These are phyloP conservation scores for Trametes cubensis DNA, from an alignment of 768 basidiomycete genomes.

Conservation along the genomic window DNA sequence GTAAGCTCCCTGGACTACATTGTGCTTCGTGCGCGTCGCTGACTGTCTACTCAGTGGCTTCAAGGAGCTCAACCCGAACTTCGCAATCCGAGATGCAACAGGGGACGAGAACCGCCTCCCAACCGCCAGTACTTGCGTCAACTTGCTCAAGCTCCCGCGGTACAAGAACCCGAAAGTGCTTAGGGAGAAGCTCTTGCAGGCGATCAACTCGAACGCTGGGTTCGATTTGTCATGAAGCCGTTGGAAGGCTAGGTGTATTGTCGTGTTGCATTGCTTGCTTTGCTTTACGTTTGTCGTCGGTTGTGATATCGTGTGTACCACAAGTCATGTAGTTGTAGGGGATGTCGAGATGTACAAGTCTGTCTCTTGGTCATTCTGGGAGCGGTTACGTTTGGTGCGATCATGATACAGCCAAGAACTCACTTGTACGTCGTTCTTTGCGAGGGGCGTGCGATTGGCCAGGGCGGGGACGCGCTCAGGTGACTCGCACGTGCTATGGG, in stretches of 20 bases:
- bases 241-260: neutral
- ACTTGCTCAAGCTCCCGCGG: constrained; percentile 85
- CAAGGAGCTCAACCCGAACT: constrained; percentile 84
- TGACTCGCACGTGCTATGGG: too few relatives aligned
- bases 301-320: neutral
- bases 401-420: too few relatives aligned
- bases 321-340: neutral
- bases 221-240: constrained; percentile 92
- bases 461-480: too few relatives aligned
- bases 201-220: constrained; percentile 85
- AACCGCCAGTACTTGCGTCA: constrained; percentile 87
- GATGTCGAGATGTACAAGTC: neutral
- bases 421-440: too few relatives aligned
- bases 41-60: constrained; percentile 58
- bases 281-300: neutral
- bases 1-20: constrained; percentile 44
- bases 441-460: too few relatives aligned
- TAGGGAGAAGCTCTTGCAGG: constrained; percentile 77
- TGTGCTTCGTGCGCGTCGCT: neutral
- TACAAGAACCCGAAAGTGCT: constrained; percentile 68
- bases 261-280: neutral
- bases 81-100: constrained; percentile 84
- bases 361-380: too few relatives aligned
- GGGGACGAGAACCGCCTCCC: constrained; percentile 70
- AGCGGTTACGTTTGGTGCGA: too few relatives aligned